Base-by-base conservation (phyloP, 192 early-diverging fungal species). In the Umbelopsis sp. region DNA sequence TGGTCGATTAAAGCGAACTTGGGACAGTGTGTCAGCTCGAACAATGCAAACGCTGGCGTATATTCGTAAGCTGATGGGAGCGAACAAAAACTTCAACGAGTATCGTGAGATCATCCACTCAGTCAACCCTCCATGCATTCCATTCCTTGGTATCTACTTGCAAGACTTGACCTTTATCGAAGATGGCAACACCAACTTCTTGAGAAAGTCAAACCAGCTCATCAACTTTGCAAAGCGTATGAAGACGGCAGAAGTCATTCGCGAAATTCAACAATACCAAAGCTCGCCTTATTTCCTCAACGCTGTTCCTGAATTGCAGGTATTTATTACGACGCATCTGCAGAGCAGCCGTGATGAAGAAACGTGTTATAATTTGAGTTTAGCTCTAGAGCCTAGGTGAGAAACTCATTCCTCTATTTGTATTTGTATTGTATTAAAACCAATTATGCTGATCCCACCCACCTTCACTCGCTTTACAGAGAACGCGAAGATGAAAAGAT, bases 151-250 rank as follows among this genome's bases (percentile, higher is more conserved):
- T 31, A 87, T 91, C 53, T 94, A 95, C 71, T 77, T 96, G 69
- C 91, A 92, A 69, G 96, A 97, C 74, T 79, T 97, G 77, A 94
- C 92, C 41, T 95, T 97, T 79, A 91, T 97, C 49, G 92, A 95
- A 49, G 95, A 96, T 68, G 93, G 95, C 24, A 96, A 93, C 77
- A 80, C 89, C 41, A 89, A 96, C 68, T 83, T 81, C 65, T 72
- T 97, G 34, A 81, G 84, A 52, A 85, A 79, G 53, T 74, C 84
- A 36, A 81, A 81, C n/a, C 82, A 88, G 20, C 82, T 96, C 21
- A 94, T 97, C 85, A 97, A 97, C 81, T 96, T 97, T 81, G 82
- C 86, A 71, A 97, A 97, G 78, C 88, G 91, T 41, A 87, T 87
- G 81, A 94, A 93, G 79, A 93, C 91, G 0, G 94, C 93, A 0